Evolutionary conservation across 352 stramenopile species (phyloP).

Genomic region (Pythium grandisporangium): DNA sequence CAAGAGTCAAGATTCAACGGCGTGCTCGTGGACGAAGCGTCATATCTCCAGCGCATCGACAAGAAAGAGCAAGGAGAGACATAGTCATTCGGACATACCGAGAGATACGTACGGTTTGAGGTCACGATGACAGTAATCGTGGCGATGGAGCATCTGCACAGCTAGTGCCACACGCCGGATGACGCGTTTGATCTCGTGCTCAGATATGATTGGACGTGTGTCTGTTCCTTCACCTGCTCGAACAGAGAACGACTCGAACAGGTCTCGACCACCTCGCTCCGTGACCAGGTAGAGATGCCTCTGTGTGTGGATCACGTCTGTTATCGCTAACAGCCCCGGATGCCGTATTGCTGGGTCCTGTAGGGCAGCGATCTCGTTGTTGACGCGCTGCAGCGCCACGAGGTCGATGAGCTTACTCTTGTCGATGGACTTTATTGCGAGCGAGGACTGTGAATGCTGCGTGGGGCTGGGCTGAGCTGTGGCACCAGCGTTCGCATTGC

Average conservation of each 20-base stretch:
- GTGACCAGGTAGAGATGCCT: slow-evolving; percentile 81
- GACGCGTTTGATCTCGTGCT: slow-evolving; percentile 31
- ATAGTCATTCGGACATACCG: neutral
- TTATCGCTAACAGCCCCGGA: slow-evolving; percentile 46
- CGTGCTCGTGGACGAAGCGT: no score
- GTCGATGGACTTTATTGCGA: slow-evolving; percentile 81
- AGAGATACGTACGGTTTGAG: slow-evolving; percentile 47
- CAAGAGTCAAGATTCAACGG: no score
- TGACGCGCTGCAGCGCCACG: slow-evolving; percentile 62
- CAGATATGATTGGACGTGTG: no score
- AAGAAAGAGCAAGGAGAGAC: no score
- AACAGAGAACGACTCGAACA: slow-evolving; percentile 76
- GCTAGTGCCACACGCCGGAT: slow-evolving; percentile 36
- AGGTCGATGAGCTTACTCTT: slow-evolving; percentile 78
- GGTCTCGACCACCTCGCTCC: slow-evolving; percentile 68
- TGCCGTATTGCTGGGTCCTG: slow-evolving; percentile 48
- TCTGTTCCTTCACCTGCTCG: slow-evolving; percentile 28
- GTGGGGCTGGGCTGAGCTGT: no score
- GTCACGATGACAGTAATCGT: slow-evolving; percentile 73
- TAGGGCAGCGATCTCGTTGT: slow-evolving; percentile 72
- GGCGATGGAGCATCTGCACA: slow-evolving; percentile 39
- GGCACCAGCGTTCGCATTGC: slow-evolving; percentile 8
- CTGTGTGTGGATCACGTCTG: slow-evolving; percentile 72
- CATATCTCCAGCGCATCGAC: no score
- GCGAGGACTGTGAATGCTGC: slow-evolving; percentile 7